Conservation (phyloP, 108 stramenopile species). For the Licmophora abbreviata region DNA sequence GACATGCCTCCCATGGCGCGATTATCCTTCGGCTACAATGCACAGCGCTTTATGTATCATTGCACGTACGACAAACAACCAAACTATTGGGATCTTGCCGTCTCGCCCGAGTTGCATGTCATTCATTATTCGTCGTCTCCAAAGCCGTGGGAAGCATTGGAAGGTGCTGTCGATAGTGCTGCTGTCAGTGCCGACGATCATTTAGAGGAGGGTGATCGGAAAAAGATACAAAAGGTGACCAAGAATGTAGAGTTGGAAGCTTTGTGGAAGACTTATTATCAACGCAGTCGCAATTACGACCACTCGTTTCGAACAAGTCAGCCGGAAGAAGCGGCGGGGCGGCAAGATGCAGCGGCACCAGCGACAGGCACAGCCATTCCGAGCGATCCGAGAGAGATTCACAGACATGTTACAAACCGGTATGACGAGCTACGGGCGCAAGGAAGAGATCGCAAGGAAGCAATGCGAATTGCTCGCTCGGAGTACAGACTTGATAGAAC, state of each 20-base stretch:
- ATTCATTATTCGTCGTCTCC: constrained; percentile 70
- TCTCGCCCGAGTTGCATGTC: constrained; percentile 42
- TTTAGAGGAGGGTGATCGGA: constrained; percentile 5
- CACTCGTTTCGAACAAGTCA: constrained; percentile 16
- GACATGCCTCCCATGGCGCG: constrained; percentile 47
- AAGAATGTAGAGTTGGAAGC: constrained; percentile 17
- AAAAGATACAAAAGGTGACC: constrained; percentile 3
- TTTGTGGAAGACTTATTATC: constrained; percentile 36
- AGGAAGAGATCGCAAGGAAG: constrained; percentile 33
- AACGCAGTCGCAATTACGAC: constrained; percentile 28
- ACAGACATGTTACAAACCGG: constrained; percentile 28
- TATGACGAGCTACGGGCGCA: constrained; percentile 50
- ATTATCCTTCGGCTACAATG: constrained; percentile 73
- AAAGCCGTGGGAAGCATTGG: constrained; percentile 72
- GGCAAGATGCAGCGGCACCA: constrained; percentile 3
- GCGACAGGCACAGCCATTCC: constrained; percentile 4
- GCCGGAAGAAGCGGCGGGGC: constrained; percentile 1
- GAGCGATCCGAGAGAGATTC: constrained; percentile 13
- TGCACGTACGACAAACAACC: constrained; percentile 45
- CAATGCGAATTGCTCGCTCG: constrained; percentile 39
- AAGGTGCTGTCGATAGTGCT: constrained; percentile 6
- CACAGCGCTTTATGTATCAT: constrained; percentile 71
- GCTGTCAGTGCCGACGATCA: constrained; percentile 6
- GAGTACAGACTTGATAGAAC: constrained; percentile 28
- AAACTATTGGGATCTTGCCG: constrained; percentile 64